A percentile compares a stretch with the other conserved stretches of the same genome.
Evolutionary conservation across 208 protist species (phyloP).

Genomic region (Leishmania tarentolae): DNA sequence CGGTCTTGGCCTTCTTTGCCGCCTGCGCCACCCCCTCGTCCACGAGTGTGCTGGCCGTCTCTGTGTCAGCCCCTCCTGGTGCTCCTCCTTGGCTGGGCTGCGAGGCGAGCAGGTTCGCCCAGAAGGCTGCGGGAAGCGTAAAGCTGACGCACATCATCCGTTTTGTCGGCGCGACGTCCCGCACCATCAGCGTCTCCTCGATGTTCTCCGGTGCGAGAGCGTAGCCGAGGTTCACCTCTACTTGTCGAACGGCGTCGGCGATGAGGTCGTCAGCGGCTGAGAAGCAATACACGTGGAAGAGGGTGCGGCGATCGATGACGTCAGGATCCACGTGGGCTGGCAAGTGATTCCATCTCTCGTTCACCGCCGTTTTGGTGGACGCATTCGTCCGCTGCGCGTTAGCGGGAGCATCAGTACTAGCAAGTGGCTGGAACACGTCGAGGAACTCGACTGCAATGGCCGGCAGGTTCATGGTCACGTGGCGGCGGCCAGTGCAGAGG

Average conservation of each 20-base stretch:
- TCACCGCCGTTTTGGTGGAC: neutral
- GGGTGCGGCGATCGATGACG: conserved; percentile 32
- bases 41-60: neutral
- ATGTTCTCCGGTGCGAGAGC: conserved; percentile 48
- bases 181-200: conserved; percentile 84
- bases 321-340: conserved; percentile 8
- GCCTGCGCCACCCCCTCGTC: neutral
- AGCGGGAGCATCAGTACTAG: neutral
- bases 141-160: conserved; percentile 96
- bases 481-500: conserved; percentile 48
- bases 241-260: conserved; percentile 71
- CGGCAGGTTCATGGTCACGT: conserved; percentile 98
- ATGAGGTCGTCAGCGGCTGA: conserved; percentile 65
- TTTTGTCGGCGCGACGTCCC: conserved; percentile 95
- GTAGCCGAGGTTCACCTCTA: conserved; percentile 61
- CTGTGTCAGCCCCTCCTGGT: neutral
- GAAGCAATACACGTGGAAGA: conserved; percentile 92
- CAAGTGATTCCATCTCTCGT: conserved; percentile 25
- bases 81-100: neutral
- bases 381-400: neutral
- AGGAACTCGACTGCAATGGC: conserved; percentile 96
- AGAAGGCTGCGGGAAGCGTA: conserved; percentile 79
- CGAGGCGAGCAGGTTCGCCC: conserved; percentile 27
- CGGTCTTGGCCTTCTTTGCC: neutral
- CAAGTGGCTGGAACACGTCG: conserved; percentile 74